Percentiles rank a stretch among this genome's conserved stretches.
Evolutionary conservation across 2,329 filamentous ascomycete species (phyloP).

Genomic region (Fusarium anguioides): DNA sequence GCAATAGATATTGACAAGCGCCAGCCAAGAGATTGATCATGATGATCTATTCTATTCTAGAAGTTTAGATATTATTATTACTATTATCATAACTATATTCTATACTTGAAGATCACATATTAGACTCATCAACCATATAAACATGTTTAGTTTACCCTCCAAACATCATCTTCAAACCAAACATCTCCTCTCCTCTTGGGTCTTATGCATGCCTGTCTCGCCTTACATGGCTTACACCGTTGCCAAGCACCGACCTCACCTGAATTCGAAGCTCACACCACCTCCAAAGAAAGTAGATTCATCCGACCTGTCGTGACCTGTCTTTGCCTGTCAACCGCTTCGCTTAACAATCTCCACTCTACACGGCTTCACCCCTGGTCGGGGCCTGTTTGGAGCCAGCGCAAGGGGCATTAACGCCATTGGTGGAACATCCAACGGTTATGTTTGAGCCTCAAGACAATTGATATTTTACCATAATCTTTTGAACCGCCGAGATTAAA

Average conservation of each 20-base stretch:
- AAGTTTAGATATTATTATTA: neutral
- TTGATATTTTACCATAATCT: neutral
- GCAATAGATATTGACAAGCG: slow-evolving; percentile 30
- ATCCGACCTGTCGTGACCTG: neutral
- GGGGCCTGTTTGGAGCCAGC: slow-evolving; percentile 41
- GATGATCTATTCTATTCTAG: neutral
- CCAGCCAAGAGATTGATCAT: slow-evolving; percentile 16
- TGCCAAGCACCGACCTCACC: slow-evolving; percentile 43
- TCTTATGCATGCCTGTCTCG: neutral
- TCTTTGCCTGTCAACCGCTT: neutral
- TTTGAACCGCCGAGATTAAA: slow-evolving; percentile 10
- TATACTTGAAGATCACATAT: neutral
- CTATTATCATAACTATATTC: neutral
- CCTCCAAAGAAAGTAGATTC: slow-evolving; percentile 8
- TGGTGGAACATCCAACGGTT: slow-evolving; percentile 42
- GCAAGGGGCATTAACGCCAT: slow-evolving; percentile 42
- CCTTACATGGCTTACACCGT: slow-evolving; percentile 12
- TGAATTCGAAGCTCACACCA: slow-evolving; percentile 44
- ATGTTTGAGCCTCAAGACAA: slow-evolving; percentile 46
- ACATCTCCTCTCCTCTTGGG: neutral
- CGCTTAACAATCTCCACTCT: neutral
- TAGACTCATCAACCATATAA: neutral
- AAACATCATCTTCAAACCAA: neutral
- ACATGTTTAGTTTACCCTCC: neutral
- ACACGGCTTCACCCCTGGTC: slow-evolving; percentile 6